Base-by-base conservation (phyloP, 768 basidiomycete species). In the Termitomyces sp. region DNA sequence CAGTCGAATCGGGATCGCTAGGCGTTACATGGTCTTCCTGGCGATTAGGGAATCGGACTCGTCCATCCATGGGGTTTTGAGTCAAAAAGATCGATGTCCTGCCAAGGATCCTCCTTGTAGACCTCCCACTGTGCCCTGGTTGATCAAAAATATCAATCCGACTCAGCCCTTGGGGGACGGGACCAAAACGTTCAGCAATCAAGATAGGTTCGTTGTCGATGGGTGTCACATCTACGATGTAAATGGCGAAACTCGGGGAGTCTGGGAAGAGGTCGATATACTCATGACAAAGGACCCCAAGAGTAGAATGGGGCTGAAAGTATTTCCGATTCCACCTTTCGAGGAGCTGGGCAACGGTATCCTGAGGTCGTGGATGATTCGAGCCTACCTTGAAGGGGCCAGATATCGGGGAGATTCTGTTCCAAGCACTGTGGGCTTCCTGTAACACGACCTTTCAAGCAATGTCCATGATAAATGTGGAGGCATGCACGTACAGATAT, bases 241-340 rank as follows among this genome's bases (percentile, higher is more conserved):
- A 73, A 28, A 73, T 63, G 8, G 70, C 63, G 48, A 68, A 70
- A 7, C 63, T 58, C 9, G 70, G 66, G 16, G 72, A 71, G 16
- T 67, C 39, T 7, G 65, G 67, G 59, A 60, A 65, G 4, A 61
- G 63, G 18, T 65, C 53, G 11, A 64, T 53, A 44, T 70, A 71
- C 39, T 69, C 66, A 33, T 65, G 60, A 33, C 68, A 69, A 9
- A 69, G 66, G 32, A 66, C 45, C 3, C 57, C 66, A 35, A 59
- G 40, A 7, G 65, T 62, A n/a, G 46, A 53, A 12, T 58, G 63
- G n/a, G 55, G 63, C n/a, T 50, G 18, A 45, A 69, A 69, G 32
- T 66, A 69, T 28, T 61, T 58, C 46, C 38, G 32, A 39, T 69
- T 69, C 68, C 68, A 69, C 46, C 50, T 59, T 28, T 62, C 63